Evolutionary conservation across 352 stramenopile species (phyloP), one percentile per base, ranked within the genome.

Genomic region (Globisporangium iwayamae): DNA sequence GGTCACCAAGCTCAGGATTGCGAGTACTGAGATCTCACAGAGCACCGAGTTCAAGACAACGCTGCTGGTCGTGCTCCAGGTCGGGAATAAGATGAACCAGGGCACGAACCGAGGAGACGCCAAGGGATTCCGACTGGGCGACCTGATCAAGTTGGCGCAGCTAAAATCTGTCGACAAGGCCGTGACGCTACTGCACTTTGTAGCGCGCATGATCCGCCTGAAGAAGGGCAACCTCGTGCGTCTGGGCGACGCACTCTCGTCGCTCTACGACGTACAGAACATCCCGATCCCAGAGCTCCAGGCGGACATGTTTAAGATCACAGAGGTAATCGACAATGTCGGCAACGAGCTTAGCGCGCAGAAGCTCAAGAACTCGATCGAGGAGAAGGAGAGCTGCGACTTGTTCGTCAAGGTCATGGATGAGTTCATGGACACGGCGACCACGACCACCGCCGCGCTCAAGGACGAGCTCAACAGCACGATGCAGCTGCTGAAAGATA

Each of bases 61-160:
- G 45, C 57, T 96, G 11, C 56, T 86, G 14, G 68, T 91, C 9
- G 75, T 96, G 5, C 65, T 96, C 2, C 83, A 93, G 45, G 77
- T 96, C 25, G 87, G 87, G 0, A 96, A 96, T 68, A 89, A 90
- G 53, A 91, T 96, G 78, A 96, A 96, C 65, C 70, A 88, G 9
- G 79, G 74, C n/a, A 93, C 79, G 14, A 71, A 77, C 52, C 73
- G 81, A 7, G 83, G 78, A n/a, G 70, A 72, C 32, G 85, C 85
- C n/a, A 89, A 89, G 22, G 85, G 84, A 0, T 94, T 94, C 56
- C 75, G 78, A 0, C 57, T 94, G 16, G 71, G 65, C 38, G 83
- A 93, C 54, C 65, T 94, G 2, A 77, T 72, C 0, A 93, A 94
- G 61, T 62, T 94, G 32, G 71, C 64, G 25, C 85, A 94, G 48